Conservation (phyloP, 1,284 basidiomycete genomes). For the Fomitopsis pinicola region DNA sequence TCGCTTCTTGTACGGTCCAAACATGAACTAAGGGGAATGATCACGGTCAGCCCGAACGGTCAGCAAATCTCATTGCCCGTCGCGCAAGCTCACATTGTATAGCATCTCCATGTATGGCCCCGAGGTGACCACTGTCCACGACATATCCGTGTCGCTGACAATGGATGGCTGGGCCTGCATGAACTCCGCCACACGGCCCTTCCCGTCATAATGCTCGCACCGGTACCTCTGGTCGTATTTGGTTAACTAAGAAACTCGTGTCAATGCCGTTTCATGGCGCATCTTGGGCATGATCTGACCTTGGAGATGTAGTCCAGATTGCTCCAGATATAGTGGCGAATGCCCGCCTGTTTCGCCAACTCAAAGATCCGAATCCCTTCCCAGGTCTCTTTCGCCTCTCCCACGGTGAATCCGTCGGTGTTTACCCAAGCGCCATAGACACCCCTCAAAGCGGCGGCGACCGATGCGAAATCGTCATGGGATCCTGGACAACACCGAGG, state of each 20-base stretch:
- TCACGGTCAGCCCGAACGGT: not conserved
- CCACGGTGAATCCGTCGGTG: conserved; percentile 43
- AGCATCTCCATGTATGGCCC: conserved; percentile 44
- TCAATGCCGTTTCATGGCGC: not conserved
- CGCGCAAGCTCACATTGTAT: conserved; percentile 24
- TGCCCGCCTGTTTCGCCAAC: conserved; percentile 35
- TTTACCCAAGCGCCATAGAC: conserved; percentile 45
- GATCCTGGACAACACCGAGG: too few species aligned
- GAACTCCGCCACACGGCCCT: conserved; percentile 37
- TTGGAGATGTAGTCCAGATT: conserved; percentile 41
- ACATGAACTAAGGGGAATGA: conserved; percentile 25
- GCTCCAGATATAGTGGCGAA: conserved; percentile 46
- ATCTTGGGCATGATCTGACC: conserved; percentile 25
- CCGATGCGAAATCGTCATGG: conserved; percentile 28
- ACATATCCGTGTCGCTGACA: conserved; percentile 27
- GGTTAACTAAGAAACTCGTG: not conserved
- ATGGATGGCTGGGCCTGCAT: conserved; percentile 33
- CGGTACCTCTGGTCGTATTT: conserved; percentile 4
- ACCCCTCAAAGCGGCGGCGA: conserved; percentile 34
- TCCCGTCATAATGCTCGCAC: conserved; percentile 27
- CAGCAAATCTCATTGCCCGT: not conserved
- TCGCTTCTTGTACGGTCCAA: conserved; percentile 35
- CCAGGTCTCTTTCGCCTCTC: conserved; percentile 39
- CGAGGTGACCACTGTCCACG: conserved; percentile 36
- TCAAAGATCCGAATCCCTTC: conserved; percentile 44